phyloP scores from a whole-genome alignment of 805 yeast species.

The Candida maltosa region DNA sequence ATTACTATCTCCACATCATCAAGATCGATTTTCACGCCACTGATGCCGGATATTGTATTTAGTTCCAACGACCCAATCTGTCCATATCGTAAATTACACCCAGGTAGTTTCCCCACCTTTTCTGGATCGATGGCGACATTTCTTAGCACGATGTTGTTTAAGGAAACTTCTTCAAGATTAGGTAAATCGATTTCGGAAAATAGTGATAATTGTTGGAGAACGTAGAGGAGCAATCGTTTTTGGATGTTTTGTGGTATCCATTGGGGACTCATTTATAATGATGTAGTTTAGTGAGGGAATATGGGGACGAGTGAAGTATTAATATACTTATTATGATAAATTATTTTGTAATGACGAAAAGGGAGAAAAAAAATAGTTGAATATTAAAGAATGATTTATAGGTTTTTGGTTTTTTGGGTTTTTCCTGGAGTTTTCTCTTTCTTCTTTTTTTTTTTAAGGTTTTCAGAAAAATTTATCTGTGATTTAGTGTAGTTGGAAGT shows the following conservation, averaged over 20 bases:
- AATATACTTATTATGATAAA: too few relatives aligned
- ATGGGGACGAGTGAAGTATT: too few relatives aligned
- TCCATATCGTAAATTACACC: conserved; percentile 61
- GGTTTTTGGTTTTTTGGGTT: too few relatives aligned
- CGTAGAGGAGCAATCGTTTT: conserved; percentile 73
- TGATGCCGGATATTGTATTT: conserved; percentile 43
- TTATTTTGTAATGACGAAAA: too few relatives aligned
- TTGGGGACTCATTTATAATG: conserved; percentile 29
- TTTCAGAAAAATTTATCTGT: too few relatives aligned
- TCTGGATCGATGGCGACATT: conserved; percentile 74
- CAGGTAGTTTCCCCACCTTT: conserved; percentile 61
- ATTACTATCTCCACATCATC: conserved; percentile 47
- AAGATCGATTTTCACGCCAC: conserved; percentile 65
- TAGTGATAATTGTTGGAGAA: conserved; percentile 75
- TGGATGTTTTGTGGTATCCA: conserved; percentile 89
- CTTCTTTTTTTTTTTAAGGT: too few relatives aligned
- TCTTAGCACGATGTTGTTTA: conserved; percentile 48
- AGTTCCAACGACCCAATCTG: conserved; percentile 52
- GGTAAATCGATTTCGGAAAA: conserved; percentile 81
- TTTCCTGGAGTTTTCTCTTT: too few relatives aligned
- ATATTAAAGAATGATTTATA: too few relatives aligned
- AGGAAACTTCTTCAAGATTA: conserved; percentile 71
- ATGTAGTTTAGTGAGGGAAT: too few relatives aligned
- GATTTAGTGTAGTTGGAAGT: too few relatives aligned
- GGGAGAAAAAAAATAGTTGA: too few relatives aligned